Percentiles rank a stretch among this genome's conserved stretches.
phyloP scores from a whole-genome alignment of 2,329 filamentous ascomycete genomes.

The Aspergillus alliaceus region DNA sequence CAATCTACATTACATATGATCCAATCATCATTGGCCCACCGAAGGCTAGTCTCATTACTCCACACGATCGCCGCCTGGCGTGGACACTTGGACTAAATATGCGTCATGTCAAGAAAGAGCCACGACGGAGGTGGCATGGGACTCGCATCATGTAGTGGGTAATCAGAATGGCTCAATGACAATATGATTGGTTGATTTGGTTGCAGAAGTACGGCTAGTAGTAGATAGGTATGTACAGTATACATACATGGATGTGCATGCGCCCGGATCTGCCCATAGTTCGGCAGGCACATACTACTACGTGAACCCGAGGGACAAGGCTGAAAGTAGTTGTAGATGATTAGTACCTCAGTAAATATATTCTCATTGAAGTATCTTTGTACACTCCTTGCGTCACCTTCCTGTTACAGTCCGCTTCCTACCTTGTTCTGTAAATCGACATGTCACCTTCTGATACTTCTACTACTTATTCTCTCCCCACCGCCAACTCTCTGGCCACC shows the following conservation, averaged over 20 bases:
- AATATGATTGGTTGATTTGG: neutral
- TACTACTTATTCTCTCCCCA: slow-evolving; percentile 2
- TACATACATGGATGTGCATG: too few relatives aligned
- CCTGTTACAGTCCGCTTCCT: too few relatives aligned
- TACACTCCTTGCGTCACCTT: too few relatives aligned
- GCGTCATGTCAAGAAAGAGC: neutral
- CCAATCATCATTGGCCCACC: neutral
- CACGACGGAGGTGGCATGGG: neutral
- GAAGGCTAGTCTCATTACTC: neutral
- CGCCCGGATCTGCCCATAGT: too few relatives aligned
- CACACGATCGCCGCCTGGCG: neutral
- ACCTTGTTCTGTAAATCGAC: too few relatives aligned
- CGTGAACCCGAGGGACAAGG: too few relatives aligned
- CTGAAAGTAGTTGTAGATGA: too few relatives aligned
- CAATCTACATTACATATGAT: neutral
- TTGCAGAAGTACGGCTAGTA: neutral
- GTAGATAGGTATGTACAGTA: too few relatives aligned
- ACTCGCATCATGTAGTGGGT: too few relatives aligned
- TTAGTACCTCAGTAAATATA: too few relatives aligned
- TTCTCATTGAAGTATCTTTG: too few relatives aligned
- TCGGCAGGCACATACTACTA: too few relatives aligned
- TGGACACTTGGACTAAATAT: neutral
- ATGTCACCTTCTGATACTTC: neutral
- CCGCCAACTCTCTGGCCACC: slow-evolving; percentile 16
- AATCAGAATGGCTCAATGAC: neutral